A percentile compares a stretch with the other conserved stretches of the same genome.
Evolutionary conservation across 2,329 filamentous ascomycete species (phyloP).

Genomic region (Trematosphaeria pertusa): DNA sequence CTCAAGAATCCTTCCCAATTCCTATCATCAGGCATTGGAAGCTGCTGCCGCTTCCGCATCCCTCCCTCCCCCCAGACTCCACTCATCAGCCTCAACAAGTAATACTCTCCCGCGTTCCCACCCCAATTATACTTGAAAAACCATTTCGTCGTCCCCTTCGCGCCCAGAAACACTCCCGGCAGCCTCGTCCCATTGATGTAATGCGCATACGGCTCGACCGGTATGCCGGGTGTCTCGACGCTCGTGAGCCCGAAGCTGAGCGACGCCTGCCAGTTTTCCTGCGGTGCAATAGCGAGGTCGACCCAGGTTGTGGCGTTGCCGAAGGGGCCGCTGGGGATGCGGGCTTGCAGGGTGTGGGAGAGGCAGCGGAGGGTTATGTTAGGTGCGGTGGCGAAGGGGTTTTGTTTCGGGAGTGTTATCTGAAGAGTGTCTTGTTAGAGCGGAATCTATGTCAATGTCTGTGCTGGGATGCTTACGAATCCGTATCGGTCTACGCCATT

Average conservation of each 20-base stretch:
- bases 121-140: slow-evolving; percentile 19
- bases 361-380: slow-evolving; percentile 11
- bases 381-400: neutral
- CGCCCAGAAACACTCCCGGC: slow-evolving; percentile 10
- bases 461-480: no score
- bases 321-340: no score
- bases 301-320: slow-evolving; percentile 1
- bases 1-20: slow-evolving; percentile 18
- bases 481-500: slow-evolving; percentile 14
- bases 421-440: no score
- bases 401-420: slow-evolving; percentile 12
- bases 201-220: slow-evolving; percentile 13
- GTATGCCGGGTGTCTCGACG: slow-evolving; percentile 1
- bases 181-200: slow-evolving; percentile 2
- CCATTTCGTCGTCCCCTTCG: slow-evolving; percentile 10
- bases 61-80: neutral
- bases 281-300: slow-evolving; percentile 9
- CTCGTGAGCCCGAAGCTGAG: slow-evolving; percentile 6
- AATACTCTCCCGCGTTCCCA: slow-evolving; percentile 22
- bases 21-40: slow-evolving; percentile 16
- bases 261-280: slow-evolving; percentile 17
- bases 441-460: no score
- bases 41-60: slow-evolving; percentile 8
- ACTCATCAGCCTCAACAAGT: slow-evolving; percentile 12
- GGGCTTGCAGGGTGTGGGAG: slow-evolving; percentile 3